Percentiles rank a stretch among this genome's conserved stretches.
Conservation (phyloP, 768 basidiomycete species). For the Myochromella boudieri region DNA sequence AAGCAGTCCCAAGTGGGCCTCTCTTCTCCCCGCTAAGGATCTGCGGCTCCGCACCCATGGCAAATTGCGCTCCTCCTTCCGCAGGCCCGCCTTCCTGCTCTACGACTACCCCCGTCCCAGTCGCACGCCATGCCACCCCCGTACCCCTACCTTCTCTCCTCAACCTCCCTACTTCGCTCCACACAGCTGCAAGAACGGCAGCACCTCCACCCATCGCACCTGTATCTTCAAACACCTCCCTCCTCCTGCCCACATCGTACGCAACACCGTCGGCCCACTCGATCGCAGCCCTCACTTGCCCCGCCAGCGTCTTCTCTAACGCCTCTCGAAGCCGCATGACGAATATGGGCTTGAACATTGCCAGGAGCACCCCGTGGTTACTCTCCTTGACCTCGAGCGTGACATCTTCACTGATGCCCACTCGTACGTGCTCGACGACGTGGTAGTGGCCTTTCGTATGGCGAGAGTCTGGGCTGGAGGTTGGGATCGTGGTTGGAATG, state of each 20-base stretch:
- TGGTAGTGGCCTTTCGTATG: constrained; percentile 48
- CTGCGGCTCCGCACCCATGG: constrained; percentile 75
- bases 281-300: constrained; percentile 50
- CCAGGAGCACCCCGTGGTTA: constrained; percentile 62
- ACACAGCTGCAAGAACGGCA: constrained; percentile 53
- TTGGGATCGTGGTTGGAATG: constrained; percentile 46
- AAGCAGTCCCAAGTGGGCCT: constrained; percentile 59
- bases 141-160: constrained; percentile 33
- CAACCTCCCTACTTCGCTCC: constrained; percentile 70
- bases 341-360: constrained; percentile 65
- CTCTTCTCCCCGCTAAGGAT: constrained; percentile 66
- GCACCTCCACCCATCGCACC: constrained; percentile 51
- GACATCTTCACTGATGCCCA: constrained; percentile 57
- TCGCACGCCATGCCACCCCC: constrained; percentile 47
- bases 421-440: constrained; percentile 53
- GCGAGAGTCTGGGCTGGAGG: constrained; percentile 40
- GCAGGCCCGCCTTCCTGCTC: constrained; percentile 39
- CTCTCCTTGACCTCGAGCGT: constrained; percentile 53
- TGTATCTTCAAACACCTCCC: constrained; percentile 64
- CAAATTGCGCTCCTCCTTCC: constrained; percentile 37
- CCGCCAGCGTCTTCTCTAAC: constrained; percentile 55
- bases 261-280: constrained; percentile 56
- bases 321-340: constrained; percentile 56
- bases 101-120: constrained; percentile 63
- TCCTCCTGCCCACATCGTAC: constrained; percentile 57